phyloP scores from a whole-genome alignment of 352 stramenopile genomes.

The Pythium apleroticum region DNA sequence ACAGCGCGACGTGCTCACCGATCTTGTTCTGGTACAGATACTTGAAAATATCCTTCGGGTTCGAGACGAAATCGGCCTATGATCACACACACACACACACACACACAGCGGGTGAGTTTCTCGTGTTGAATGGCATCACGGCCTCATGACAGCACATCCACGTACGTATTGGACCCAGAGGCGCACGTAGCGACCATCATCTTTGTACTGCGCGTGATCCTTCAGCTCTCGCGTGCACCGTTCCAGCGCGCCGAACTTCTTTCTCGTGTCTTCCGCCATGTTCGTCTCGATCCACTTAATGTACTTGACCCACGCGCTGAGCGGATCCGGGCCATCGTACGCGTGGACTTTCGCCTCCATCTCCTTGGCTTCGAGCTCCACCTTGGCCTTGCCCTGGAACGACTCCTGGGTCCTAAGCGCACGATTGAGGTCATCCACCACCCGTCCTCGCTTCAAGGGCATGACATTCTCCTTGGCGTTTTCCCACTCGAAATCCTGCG shows the following conservation, averaged over 20 bases:
- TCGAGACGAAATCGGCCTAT: constrained; percentile 83
- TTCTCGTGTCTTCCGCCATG: constrained; percentile 80
- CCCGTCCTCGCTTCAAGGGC: constrained; percentile 76
- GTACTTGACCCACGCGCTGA: constrained; percentile 70
- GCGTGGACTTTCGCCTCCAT: constrained; percentile 45
- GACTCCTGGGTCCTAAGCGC: constrained; percentile 62
- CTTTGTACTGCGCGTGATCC: constrained; percentile 55
- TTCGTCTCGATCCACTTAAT: constrained; percentile 80
- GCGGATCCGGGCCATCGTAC: constrained; percentile 66
- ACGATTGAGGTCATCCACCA: constrained; percentile 77
- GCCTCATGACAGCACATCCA: no score
- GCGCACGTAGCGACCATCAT: constrained; percentile 80
- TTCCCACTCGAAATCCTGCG: constrained; percentile 76
- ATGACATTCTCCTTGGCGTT: constrained; percentile 88
- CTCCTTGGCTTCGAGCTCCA: constrained; percentile 55
- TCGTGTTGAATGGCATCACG: no score
- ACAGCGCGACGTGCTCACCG: constrained; percentile 72
- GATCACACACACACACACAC: no score
- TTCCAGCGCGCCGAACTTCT: constrained; percentile 75
- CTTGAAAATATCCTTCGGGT: constrained; percentile 89
- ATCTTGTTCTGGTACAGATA: constrained; percentile 89
- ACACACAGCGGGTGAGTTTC: no score
- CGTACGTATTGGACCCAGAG: constrained; percentile 89
- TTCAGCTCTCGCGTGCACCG: constrained; percentile 77
- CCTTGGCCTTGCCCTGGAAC: constrained; percentile 54